These are phyloP conservation scores for Cyclotella baltica DNA, from an alignment of 108 stramenopile genomes.

Conservation along the genomic window DNA sequence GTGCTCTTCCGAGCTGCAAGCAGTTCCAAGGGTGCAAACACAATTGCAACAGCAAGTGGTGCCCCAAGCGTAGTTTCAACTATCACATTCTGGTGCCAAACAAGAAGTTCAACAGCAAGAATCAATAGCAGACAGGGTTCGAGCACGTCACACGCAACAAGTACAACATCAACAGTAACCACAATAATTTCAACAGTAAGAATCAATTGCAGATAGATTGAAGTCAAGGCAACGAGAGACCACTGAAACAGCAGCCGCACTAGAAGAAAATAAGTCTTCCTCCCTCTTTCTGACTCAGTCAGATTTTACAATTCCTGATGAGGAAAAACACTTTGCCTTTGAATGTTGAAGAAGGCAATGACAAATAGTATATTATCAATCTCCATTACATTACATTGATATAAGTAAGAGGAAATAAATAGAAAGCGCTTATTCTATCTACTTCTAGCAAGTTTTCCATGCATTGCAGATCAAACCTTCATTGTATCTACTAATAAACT, in stretches of 20 bases:
- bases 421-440: not conserved
- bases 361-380: too few species aligned
- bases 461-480: slow-evolving; percentile 45
- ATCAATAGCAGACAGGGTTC: not conserved
- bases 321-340: too few species aligned
- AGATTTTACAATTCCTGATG: too few species aligned
- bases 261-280: not conserved
- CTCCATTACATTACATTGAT: too few species aligned
- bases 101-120: not conserved
- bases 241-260: not conserved
- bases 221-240: not conserved
- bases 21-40: not conserved
- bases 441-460: slow-evolving; percentile 21
- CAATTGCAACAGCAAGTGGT: not conserved
- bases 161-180: not conserved
- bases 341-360: too few species aligned
- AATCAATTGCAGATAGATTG: not conserved
- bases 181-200: too few species aligned
- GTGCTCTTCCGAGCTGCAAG: too few species aligned
- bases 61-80: not conserved
- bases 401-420: not conserved
- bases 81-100: not conserved
- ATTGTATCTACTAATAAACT: slow-evolving; percentile 51
- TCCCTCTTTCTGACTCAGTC: too few species aligned
- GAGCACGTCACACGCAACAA: not conserved